Base-by-base conservation (phyloP, 176 grass and related monocot species). In the Eleusine coracana region DNA sequence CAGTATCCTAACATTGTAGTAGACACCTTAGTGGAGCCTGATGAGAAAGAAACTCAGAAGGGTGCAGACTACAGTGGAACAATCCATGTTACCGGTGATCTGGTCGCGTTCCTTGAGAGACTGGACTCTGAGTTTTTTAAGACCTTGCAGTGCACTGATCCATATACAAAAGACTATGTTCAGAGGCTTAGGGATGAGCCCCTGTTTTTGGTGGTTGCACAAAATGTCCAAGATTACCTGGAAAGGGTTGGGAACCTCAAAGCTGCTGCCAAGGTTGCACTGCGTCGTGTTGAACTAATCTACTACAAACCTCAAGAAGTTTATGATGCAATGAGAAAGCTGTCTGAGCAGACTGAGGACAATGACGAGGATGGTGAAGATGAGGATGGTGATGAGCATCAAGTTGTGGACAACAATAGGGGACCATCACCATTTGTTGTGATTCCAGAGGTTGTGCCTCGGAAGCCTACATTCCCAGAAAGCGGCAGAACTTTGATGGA, bases 221-320 rank as follows among this genome's bases (percentile, higher is more conserved):
- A 95, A 56, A 98, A 98, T 79, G 90, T 95, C 73, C 96, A 98
- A 77, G 88, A 95, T 46, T 98, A 98, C 56, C 87, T 95, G 46
- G 90, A 95, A 70, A 88, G 82, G 34, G 86, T 91, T 71, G 90
- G 71, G 28, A 94, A 95, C 78, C 82, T 84, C 12, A 98, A 88
- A 76, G 91, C 96, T 81, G 90, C 92, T 73, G 87, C 96, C 7
- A 95, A 91, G 59, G 89, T 98, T 77, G 96, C 92, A 42, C 29
- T 98, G 42, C 88, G 92, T 45, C 86, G 92, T 80, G 92, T 95
- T 62, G 92, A 98, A 70, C 66, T 98, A 44, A 74, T 98, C 36
- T 98, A 98, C 87, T 98, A 98, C 82, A 98, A 98, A 68, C 96
- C 92, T 74, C 96, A 98, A 77, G 96, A 91, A 76, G 96, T 98